These are phyloP conservation scores for Chrysanthemum lavandulifolium DNA, from an alignment of 129 eudicot genomes.

Conservation along the genomic window DNA sequence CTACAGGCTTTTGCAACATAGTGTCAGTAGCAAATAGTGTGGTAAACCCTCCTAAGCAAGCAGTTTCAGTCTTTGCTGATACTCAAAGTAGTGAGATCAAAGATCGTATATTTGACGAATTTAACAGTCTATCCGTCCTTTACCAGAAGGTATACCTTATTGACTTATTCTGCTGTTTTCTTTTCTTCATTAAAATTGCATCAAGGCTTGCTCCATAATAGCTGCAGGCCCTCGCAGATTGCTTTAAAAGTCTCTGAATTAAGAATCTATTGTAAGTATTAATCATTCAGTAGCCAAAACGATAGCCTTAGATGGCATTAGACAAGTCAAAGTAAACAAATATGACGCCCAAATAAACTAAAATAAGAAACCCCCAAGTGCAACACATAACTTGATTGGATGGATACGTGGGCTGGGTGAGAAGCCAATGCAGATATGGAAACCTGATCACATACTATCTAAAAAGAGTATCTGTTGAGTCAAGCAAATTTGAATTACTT, in stretches of 20 bases:
- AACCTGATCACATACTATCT: too few species aligned
- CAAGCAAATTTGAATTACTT: too few species aligned
- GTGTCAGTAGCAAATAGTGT: conserved; percentile 70
- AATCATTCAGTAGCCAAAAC: conserved; percentile 1
- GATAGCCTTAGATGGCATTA: background rate
- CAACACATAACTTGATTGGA: background rate
- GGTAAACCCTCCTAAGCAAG: conserved; percentile 94
- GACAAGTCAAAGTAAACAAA: background rate
- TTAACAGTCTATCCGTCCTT: conserved; percentile 87
- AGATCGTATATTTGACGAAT: conserved; percentile 95
- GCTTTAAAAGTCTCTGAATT: background rate
- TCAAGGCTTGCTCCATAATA: conserved; percentile 3
- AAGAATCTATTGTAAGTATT: conserved; percentile 7
- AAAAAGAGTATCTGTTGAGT: too few species aligned
- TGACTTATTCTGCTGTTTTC: background rate
- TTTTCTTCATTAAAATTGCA: background rate
- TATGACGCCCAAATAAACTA: background rate
- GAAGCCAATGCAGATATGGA: too few species aligned
- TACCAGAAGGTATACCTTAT: conserved; percentile 75
- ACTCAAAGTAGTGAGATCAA: conserved; percentile 89
- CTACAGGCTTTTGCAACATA: conserved; percentile 84
- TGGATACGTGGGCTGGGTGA: too few species aligned
- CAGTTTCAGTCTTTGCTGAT: conserved; percentile 97
- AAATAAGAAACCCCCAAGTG: background rate
- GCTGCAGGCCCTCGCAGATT: conserved; percentile 1